A percentile compares a stretch with the other conserved stretches of the same genome.
Conservation (phyloP, 176 grass and related monocot species). For the Alloteropsis semialata region DNA sequence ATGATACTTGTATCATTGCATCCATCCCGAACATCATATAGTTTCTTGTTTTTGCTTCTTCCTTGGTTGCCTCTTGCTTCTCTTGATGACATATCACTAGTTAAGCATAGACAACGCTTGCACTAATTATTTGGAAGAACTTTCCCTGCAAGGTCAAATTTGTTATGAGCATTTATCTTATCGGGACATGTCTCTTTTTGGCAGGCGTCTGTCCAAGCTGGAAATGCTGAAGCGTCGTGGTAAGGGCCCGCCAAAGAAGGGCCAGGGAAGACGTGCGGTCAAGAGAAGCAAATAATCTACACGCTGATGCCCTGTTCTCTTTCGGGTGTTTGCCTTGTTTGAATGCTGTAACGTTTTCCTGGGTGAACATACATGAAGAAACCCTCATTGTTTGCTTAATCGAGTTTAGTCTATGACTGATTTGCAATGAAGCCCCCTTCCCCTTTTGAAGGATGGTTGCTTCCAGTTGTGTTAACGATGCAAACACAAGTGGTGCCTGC, state of each 20-base stretch:
- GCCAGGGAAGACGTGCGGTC: constrained; percentile 86
- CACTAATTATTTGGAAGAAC: not conserved
- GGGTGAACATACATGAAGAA: not conserved
- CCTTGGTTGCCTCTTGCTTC: not conserved
- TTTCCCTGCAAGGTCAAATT: not conserved
- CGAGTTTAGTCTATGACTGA: not conserved
- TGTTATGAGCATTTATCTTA: not conserved
- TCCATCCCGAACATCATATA: not conserved
- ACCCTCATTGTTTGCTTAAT: constrained; percentile 3
- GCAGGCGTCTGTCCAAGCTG: constrained; percentile 74
- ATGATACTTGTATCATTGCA: not conserved
- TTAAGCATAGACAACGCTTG: not conserved
- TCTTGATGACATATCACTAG: not conserved
- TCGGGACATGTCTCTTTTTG: not conserved
- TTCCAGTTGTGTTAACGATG: not conserved
- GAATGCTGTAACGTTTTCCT: not conserved
- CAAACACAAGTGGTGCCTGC: not conserved
- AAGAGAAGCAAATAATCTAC: constrained; percentile 75
- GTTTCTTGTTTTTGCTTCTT: not conserved
- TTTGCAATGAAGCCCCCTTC: not conserved
- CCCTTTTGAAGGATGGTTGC: not conserved
- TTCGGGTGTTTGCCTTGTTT: not conserved
- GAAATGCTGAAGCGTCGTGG: constrained; percentile 92
- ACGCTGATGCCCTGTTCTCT: not conserved
- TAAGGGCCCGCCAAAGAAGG: constrained; percentile 96